Conservation (phyloP, 75 land plant genomes). For the Picea sitchensis region DNA sequence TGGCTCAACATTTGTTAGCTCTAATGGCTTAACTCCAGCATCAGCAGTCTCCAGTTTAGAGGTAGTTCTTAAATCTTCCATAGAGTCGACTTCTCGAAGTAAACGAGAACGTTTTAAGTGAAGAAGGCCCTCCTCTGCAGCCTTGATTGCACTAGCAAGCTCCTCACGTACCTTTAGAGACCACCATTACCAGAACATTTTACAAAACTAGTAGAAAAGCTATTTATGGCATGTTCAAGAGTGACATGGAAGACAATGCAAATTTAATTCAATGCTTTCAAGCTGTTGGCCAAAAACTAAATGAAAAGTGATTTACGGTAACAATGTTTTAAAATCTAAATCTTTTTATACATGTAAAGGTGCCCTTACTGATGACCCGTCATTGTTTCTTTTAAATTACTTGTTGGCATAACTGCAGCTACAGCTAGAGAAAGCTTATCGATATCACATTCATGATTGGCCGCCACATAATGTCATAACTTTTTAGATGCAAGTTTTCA, state of each 20-base stretch:
- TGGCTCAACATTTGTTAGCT: slow-evolving; percentile 19
- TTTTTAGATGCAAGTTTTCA: too few relatives aligned
- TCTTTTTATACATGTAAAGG: too few relatives aligned
- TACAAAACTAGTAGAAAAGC: background rate
- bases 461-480: too few relatives aligned
- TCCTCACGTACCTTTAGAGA: slow-evolving; percentile 71
- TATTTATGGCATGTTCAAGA: background rate
- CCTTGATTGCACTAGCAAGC: slow-evolving; percentile 68
- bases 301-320: too few relatives aligned
- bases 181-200: background rate
- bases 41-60: slow-evolving; percentile 13
- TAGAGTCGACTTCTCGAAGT: slow-evolving; percentile 52
- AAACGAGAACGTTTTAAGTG: slow-evolving; percentile 75
- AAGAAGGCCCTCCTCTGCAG: slow-evolving; percentile 88
- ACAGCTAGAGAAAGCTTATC: too few relatives aligned
- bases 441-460: too few relatives aligned
- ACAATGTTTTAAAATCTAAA: too few relatives aligned
- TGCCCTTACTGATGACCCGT: too few relatives aligned
- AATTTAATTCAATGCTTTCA: too few relatives aligned
- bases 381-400: too few relatives aligned
- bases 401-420: too few relatives aligned
- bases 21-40: slow-evolving; percentile 34
- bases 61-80: slow-evolving; percentile 7
- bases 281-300: too few relatives aligned
- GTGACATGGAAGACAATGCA: background rate